Percentiles rank a stretch among this genome's conserved stretches.
Conservation (phyloP, 2,329 filamentous ascomycete genomes). For the Ophiosphaerella korrae region DNA sequence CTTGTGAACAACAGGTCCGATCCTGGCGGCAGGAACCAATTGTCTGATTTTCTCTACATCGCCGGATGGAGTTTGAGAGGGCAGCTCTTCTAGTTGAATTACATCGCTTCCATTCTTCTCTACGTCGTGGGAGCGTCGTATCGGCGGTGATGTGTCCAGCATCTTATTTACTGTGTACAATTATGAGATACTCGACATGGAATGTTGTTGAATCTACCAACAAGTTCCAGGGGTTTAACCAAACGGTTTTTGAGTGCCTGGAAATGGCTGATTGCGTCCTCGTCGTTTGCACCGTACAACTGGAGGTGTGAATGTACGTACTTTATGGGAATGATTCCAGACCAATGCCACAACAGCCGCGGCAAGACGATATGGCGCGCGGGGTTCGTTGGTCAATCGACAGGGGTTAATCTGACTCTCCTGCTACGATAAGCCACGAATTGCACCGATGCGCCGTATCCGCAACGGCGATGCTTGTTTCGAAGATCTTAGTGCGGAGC, state of each 20-base stretch:
- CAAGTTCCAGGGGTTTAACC: too few species aligned
- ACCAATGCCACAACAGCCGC: conserved; percentile 12
- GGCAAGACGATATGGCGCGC: conserved; percentile 7
- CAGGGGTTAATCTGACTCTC: not conserved
- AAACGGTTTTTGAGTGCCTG: too few species aligned
- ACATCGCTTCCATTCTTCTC: conserved; percentile 13
- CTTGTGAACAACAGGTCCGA: conserved; percentile 28
- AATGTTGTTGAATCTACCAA: too few species aligned
- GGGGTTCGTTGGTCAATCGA: conserved; percentile 2
- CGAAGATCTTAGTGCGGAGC: not conserved
- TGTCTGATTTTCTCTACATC: conserved; percentile 25
- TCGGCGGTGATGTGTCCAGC: conserved; percentile 3
- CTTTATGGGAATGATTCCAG: not conserved
- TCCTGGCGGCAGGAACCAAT: conserved; percentile 15
- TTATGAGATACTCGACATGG: not conserved
- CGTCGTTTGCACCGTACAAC: not conserved
- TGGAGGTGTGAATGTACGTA: not conserved
- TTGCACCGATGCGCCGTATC: not conserved
- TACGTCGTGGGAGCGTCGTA: conserved; percentile 10
- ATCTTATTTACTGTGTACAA: conserved; percentile 11
- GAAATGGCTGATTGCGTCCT: not conserved
- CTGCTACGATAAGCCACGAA: not conserved
- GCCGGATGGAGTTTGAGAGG: conserved; percentile 17
- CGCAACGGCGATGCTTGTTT: not conserved
- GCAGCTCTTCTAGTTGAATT: conserved; percentile 22